phyloP scores from a whole-genome alignment of 345 rosid genomes.

The Citrus medica region DNA sequence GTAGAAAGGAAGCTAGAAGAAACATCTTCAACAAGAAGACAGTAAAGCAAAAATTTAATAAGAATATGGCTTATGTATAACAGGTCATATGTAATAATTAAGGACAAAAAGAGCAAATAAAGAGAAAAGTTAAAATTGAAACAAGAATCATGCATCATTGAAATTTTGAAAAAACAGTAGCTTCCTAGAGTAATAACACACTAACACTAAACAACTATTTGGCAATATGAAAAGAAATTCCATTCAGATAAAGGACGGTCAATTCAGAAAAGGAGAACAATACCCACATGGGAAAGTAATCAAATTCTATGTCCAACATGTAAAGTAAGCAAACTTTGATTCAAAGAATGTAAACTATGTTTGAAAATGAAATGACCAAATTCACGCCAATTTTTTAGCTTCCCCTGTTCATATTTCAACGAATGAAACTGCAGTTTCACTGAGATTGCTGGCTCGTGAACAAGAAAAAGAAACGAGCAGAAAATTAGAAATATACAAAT shows the following conservation, averaged over 20 bases:
- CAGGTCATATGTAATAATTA: conserved; percentile 22
- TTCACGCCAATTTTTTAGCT: neutral
- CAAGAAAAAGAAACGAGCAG: too few relatives aligned
- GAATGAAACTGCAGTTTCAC: neutral
- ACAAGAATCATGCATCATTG: conserved; percentile 14
- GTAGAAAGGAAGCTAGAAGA: neutral
- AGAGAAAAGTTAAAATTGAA: conserved; percentile 17
- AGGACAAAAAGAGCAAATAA: conserved; percentile 2
- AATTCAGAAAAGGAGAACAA: conserved; percentile 15
- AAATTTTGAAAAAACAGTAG: neutral
- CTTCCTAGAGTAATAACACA: neutral
- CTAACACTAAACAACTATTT: neutral
- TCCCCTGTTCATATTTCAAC: neutral
- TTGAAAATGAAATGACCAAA: neutral
- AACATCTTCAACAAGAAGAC: conserved; percentile 8
- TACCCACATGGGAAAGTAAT: conserved; percentile 27
- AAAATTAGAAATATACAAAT: neutral
- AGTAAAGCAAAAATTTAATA: neutral
- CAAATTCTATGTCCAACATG: conserved; percentile 10
- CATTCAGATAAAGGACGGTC: neutral
- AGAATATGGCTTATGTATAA: neutral
- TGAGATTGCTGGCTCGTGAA: too few relatives aligned
- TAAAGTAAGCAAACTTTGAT: conserved; percentile 15
- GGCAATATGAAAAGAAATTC: neutral
- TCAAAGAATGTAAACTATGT: conserved; percentile 1